A percentile compares a stretch with the other conserved stretches of the same genome.
Conservation (phyloP, 768 basidiomycete species). For the Rhizopogon vesiculosus region DNA sequence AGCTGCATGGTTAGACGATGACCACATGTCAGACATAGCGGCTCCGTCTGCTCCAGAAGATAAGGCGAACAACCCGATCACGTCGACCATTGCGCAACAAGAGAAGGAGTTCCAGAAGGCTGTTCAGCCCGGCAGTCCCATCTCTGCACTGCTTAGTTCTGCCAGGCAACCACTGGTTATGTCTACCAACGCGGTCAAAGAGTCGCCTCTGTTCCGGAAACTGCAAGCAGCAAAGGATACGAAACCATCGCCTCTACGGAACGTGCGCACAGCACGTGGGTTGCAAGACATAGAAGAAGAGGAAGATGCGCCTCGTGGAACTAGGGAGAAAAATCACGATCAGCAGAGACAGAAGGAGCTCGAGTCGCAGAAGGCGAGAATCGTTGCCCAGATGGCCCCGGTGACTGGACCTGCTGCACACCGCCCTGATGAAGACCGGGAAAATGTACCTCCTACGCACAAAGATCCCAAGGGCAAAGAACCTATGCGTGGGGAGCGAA, state of each 20-base stretch:
- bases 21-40: conserved; percentile 41
- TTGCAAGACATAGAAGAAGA: conserved; percentile 45
- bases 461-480: conserved; percentile 29
- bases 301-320: conserved; percentile 34
- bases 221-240: conserved; percentile 48
- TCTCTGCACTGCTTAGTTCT: conserved; percentile 84
- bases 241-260: conserved; percentile 51
- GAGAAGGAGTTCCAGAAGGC: conserved; percentile 98
- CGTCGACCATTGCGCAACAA: conserved; percentile 70
- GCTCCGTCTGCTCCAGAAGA: conserved; percentile 33
- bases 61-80: conserved; percentile 35
- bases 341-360: conserved; percentile 62
- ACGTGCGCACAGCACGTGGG: conserved; percentile 32
- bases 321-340: conserved; percentile 34
- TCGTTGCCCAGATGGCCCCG: conserved; percentile 91
- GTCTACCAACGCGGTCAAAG: conserved; percentile 37
- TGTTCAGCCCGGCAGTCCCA: conserved; percentile 92
- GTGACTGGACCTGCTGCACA: conserved; percentile 19
- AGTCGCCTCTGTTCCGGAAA: conserved; percentile 41
- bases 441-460: conserved; percentile 27
- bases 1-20: conserved; percentile 59
- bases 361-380: conserved; percentile 87
- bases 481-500: conserved; percentile 18
- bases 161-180: conserved; percentile 86
- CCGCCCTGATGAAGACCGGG: conserved; percentile 30